Conservation (phyloP, 2,329 filamentous ascomycete genomes). For the Colletotrichum sp. region DNA sequence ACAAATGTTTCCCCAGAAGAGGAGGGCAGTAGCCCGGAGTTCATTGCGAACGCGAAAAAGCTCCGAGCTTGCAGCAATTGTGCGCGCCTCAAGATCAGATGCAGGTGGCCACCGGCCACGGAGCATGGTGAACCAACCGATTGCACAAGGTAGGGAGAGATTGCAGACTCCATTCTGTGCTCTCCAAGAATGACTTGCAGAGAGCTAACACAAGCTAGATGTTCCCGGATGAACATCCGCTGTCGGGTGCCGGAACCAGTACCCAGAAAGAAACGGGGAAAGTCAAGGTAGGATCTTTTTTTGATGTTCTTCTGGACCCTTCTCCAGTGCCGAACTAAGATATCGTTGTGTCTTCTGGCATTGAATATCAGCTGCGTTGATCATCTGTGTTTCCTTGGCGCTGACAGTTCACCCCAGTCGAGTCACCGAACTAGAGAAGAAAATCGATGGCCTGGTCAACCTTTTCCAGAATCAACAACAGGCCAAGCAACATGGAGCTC, state of each 20-base stretch:
- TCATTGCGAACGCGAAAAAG: conserved; percentile 18
- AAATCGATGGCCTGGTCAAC: conserved; percentile 44
- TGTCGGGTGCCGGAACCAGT: conserved; percentile 38
- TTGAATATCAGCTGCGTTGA: neutral
- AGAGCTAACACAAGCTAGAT: conserved; percentile 27
- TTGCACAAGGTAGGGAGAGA: conserved; percentile 31
- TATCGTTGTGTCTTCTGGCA: neutral
- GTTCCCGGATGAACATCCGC: conserved; percentile 35
- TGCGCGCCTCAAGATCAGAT: conserved; percentile 41
- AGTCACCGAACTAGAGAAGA: conserved; percentile 42
- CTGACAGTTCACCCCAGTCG: conserved; percentile 27
- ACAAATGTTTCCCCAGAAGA: neutral
- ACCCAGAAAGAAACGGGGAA: conserved; percentile 38
- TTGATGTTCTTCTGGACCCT: neutral
- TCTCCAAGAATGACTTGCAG: neutral
- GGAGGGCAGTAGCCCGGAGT: neutral
- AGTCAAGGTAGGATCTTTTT: conserved; percentile 34
- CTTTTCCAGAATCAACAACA: conserved; percentile 37
- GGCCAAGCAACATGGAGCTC: neutral
- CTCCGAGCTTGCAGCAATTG: conserved; percentile 38
- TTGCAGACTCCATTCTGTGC: neutral
- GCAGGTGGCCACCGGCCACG: conserved; percentile 34
- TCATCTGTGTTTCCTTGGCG: neutral
- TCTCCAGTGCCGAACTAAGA: neutral
- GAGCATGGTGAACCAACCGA: conserved; percentile 19